A percentile compares a stretch with the other conserved stretches of the same genome.
Conservation (phyloP, 306 rosid genomes). For the Betula pendula region DNA sequence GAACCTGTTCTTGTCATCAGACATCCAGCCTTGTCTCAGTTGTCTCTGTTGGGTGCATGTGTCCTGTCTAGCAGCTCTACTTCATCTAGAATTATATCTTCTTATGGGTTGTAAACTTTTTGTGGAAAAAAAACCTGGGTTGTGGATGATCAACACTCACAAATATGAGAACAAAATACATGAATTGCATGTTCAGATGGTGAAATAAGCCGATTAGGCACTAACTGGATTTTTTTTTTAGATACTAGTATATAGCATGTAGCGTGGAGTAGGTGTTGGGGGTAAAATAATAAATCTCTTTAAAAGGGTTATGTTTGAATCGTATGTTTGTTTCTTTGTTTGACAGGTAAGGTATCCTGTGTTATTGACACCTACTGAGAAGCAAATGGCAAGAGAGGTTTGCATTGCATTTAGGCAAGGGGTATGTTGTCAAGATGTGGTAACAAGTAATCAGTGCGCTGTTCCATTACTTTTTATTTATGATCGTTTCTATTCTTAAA, state of each 20-base stretch:
- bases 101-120: not conserved
- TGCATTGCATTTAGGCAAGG: conserved; percentile 92
- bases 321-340: conserved; percentile 29
- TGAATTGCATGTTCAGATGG: not conserved
- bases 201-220: not conserved
- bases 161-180: not conserved
- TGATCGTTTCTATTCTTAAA: conserved; percentile 27
- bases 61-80: not conserved
- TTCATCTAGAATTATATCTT: not conserved
- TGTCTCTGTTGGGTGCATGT: conserved; percentile 2
- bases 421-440: conserved; percentile 55
- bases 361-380: conserved; percentile 84
- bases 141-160: not conserved
- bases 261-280: conserved; percentile 7
- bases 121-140: not conserved
- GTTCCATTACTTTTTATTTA: not conserved
- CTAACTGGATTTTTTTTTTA: not conserved
- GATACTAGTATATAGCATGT: not conserved
- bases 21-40: not conserved
- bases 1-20: not conserved
- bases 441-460: not conserved
- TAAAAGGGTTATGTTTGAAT: conserved; percentile 21
- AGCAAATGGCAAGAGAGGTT: conserved; percentile 98
- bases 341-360: conserved; percentile 98
- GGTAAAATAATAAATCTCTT: conserved; percentile 8